Conservation (phyloP, 192 early-diverging fungal species). For the Spinellus fusiger region DNA sequence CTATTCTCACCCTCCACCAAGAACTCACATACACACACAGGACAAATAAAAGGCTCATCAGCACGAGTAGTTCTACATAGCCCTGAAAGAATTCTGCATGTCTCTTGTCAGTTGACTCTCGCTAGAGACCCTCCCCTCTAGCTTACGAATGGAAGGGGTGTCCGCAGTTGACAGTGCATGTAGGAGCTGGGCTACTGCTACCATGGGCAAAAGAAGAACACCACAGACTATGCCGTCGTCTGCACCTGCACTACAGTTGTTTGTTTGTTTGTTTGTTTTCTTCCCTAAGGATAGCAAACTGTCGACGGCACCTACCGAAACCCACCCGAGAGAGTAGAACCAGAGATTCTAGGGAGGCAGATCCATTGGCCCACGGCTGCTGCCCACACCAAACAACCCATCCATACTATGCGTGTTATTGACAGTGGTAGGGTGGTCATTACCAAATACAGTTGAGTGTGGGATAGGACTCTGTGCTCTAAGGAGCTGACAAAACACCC, state of each 20-base stretch:
- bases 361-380: no score
- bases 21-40: conserved; percentile 11
- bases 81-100: conserved; percentile 12
- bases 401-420: no score
- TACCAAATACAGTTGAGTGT: no score
- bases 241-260: conserved; percentile 46
- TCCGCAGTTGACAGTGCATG: conserved; percentile 25
- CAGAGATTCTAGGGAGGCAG: no score
- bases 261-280: no score
- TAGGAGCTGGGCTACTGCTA: conserved; percentile 44
- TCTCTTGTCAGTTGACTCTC: not conserved
- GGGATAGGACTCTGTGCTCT: no score
- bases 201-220: conserved; percentile 44
- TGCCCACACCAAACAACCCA: no score
- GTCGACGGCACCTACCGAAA: no score
- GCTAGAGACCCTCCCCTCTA: not conserved
- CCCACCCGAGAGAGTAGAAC: no score
- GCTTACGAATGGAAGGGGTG: conserved; percentile 24
- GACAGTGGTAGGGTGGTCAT: no score
- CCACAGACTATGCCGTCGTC: conserved; percentile 54
- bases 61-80: conserved; percentile 29
- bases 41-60: conserved; percentile 27
- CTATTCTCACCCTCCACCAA: conserved; percentile 13
- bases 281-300: not conserved
- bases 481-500: no score